Percentiles rank a stretch among this genome's conserved stretches.
These are phyloP conservation scores for Chaetomium fimeti DNA, from an alignment of 495 filamentous ascomycete species.

Conservation along the genomic window DNA sequence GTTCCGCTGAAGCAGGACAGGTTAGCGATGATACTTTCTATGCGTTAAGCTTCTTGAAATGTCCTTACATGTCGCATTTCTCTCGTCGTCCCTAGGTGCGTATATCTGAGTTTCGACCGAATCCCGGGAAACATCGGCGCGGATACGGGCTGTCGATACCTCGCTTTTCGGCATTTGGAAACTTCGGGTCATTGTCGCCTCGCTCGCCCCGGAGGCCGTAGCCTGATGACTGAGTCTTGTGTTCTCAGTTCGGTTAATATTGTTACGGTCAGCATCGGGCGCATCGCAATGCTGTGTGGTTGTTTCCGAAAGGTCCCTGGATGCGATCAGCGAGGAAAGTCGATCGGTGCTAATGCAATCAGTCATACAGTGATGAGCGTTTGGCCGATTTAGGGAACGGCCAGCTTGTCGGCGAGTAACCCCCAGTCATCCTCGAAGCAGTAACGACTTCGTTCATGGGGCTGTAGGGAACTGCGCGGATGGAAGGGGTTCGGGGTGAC, in stretches of 20 bases:
- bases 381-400: constrained; percentile 22
- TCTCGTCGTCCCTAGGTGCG: not conserved
- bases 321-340: not conserved
- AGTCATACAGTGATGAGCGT: constrained; percentile 4
- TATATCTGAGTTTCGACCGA: constrained; percentile 16
- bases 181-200: not conserved
- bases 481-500: constrained; percentile 18
- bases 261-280: not conserved
- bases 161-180: not conserved
- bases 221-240: not conserved
- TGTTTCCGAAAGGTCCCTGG: not conserved
- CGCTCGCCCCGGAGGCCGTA: not conserved
- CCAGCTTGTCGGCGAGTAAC: constrained; percentile 24
- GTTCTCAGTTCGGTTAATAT: not conserved
- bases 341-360: not conserved
- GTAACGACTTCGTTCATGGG: constrained; percentile 1
- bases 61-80: not conserved
- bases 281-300: not conserved
- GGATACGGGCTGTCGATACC: not conserved
- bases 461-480: constrained; percentile 23
- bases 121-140: not conserved
- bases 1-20: not conserved
- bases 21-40: not conserved
- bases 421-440: constrained; percentile 35
- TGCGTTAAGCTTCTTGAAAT: not conserved